phyloP scores from a whole-genome alignment of 2,329 filamentous ascomycete genomes.

The Zalaria sp. region DNA sequence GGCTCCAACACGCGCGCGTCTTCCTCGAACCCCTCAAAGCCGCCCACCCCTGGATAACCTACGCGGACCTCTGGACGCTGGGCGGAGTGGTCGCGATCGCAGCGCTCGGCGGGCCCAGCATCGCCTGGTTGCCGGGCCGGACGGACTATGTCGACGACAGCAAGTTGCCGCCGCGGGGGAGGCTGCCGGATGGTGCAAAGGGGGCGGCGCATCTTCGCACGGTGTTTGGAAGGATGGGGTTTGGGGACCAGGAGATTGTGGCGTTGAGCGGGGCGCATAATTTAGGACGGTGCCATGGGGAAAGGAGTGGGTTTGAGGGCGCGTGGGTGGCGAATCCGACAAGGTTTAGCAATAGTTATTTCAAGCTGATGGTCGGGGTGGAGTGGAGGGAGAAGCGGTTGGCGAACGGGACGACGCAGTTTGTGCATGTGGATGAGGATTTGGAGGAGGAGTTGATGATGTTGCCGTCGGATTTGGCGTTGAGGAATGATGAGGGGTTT shows the following conservation, averaged over 20 bases:
- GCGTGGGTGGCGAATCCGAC: constrained; percentile 40
- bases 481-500: constrained; percentile 40
- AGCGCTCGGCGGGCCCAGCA: constrained; percentile 45
- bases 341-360: constrained; percentile 44
- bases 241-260: constrained; percentile 46
- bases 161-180: constrained; percentile 43
- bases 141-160: constrained; percentile 49
- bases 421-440: constrained; percentile 45
- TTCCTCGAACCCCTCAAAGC: constrained; percentile 50
- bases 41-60: constrained; percentile 48
- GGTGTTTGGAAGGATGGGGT: constrained; percentile 47
- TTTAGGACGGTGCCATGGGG: constrained; percentile 40
- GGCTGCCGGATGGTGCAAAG: constrained; percentile 40
- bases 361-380: constrained; percentile 35
- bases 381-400: constrained; percentile 42
- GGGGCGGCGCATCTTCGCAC: constrained; percentile 40
- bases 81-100: constrained; percentile 44
- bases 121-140: constrained; percentile 43
- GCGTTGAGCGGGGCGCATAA: constrained; percentile 43
- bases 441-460: constrained; percentile 47
- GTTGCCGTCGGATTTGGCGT: constrained; percentile 49
- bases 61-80: constrained; percentile 52
- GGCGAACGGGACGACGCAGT: constrained; percentile 40
- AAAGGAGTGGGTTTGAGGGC: constrained; percentile 43
- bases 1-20: constrained; percentile 47